Percentiles rank a stretch among this genome's conserved stretches.
Evolutionary conservation across 176 grass and related monocot species (phyloP).

Genomic region (Triticum urartu): DNA sequence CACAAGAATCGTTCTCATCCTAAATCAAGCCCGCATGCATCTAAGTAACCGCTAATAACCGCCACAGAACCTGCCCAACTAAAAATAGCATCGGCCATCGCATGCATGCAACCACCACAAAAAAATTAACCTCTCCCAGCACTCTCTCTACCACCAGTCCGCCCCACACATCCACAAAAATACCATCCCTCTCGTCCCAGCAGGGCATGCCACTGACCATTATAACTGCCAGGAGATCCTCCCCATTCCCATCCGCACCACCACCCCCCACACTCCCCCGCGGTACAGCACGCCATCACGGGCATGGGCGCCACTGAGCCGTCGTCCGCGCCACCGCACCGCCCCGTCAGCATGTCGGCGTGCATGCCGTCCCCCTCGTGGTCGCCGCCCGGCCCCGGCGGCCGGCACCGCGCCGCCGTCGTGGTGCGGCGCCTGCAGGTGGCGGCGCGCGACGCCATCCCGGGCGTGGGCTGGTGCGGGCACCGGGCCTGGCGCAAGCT

Average conservation of each 20-base stretch:
- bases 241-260: not conserved
- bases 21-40: not conserved
- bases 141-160: not conserved
- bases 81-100: not conserved
- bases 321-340: constrained; percentile 18
- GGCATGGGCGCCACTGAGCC: constrained; percentile 38
- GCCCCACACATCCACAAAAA: not conserved
- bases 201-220: not conserved
- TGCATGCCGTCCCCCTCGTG: constrained; percentile 55
- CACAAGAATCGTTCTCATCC: not conserved
- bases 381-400: not conserved
- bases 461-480: constrained; percentile 40
- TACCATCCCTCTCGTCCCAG: not conserved
- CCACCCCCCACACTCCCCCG: not conserved
- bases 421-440: constrained; percentile 57
- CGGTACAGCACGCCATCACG: constrained; percentile 26
- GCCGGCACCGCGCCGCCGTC: constrained; percentile 19
- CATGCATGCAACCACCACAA: not conserved
- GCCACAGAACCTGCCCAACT: not conserved
- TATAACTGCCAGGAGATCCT: constrained; percentile 10
- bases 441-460: constrained; percentile 36
- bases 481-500: constrained; percentile 60
- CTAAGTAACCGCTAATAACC: not conserved
- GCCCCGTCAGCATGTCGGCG: constrained; percentile 22
- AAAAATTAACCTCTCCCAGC: not conserved